These are phyloP conservation scores for Calcarisporium arbuscula DNA, from an alignment of 2,329 filamentous ascomycete species.

Conservation along the genomic window DNA sequence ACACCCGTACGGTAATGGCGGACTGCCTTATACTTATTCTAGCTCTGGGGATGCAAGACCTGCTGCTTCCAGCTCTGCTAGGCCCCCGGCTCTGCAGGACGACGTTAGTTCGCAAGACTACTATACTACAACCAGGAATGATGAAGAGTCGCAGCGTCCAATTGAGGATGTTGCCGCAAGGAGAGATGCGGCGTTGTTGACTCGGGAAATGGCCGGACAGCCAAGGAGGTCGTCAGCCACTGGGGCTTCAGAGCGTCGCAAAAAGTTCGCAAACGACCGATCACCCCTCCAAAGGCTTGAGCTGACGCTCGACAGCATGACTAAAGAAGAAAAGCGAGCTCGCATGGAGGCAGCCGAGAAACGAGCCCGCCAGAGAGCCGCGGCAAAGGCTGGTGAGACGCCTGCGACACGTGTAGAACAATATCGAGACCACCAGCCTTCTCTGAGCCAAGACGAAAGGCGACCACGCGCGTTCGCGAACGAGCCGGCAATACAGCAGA, in stretches of 20 bases:
- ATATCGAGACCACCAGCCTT: background rate
- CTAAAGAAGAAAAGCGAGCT: conserved; percentile 90
- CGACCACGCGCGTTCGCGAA: too few species aligned
- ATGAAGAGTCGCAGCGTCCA: conserved; percentile 9
- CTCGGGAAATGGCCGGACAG: conserved; percentile 18
- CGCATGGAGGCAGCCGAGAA: conserved; percentile 77
- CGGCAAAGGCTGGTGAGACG: conserved; percentile 28
- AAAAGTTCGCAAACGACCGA: conserved; percentile 68
- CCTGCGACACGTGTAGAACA: too few species aligned
- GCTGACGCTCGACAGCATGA: conserved; percentile 83
- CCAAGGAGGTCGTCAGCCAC: conserved; percentile 31
- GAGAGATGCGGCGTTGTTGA: conserved; percentile 14
- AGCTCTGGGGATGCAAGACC: too few species aligned
- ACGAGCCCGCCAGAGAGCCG: conserved; percentile 57
- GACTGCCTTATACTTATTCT: conserved; percentile 17
- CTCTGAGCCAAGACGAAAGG: too few species aligned
- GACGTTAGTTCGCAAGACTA: conserved; percentile 12
- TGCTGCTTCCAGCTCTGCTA: conserved; percentile 9
- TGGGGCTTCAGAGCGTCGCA: conserved; percentile 38
- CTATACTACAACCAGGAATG: conserved; percentile 14
- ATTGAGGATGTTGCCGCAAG: conserved; percentile 15
- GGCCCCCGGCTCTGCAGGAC: conserved; percentile 10
- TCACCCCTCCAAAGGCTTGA: conserved; percentile 93
- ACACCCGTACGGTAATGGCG: conserved; percentile 33
- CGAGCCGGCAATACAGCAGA: too few species aligned